phyloP scores from a whole-genome alignment of 208 protist species.

The Leishmania amazonensis region DNA sequence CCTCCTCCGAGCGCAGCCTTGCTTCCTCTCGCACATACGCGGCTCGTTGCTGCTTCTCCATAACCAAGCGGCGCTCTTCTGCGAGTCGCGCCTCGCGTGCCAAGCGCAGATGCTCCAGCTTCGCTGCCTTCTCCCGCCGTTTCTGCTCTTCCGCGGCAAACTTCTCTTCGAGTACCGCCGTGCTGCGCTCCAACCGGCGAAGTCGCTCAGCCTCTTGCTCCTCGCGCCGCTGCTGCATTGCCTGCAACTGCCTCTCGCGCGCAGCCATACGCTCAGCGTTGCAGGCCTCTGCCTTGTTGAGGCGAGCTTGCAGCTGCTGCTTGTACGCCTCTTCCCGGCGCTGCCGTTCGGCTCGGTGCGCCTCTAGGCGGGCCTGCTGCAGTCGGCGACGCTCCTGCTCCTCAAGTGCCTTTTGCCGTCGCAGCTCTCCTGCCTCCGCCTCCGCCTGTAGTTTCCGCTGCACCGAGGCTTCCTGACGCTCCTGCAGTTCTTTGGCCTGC shows the following conservation, averaged over 20 bases:
- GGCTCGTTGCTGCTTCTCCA: conserved; percentile 49
- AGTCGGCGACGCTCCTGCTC: conserved; percentile 37
- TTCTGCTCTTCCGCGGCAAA: conserved; percentile 39
- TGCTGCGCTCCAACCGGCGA: conserved; percentile 53
- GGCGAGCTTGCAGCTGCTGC: conserved; percentile 47
- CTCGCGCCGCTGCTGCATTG: conserved; percentile 34
- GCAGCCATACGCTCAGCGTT: conserved; percentile 56
- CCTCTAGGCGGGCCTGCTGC: conserved; percentile 55
- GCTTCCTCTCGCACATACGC: conserved; percentile 49
- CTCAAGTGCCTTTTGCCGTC: conserved; percentile 35
- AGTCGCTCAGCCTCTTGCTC: conserved; percentile 60
- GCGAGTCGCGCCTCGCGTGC: conserved; percentile 36
- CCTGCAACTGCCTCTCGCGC: conserved; percentile 38
- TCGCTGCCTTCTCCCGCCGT: conserved; percentile 54
- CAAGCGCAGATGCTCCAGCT: conserved; percentile 38
- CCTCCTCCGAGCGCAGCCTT: conserved; percentile 45
- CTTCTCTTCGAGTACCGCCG: conserved; percentile 44
- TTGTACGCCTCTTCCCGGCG: conserved; percentile 56
- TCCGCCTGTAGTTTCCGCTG: conserved; percentile 52
- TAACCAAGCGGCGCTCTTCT: conserved; percentile 45
- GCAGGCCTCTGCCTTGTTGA: conserved; percentile 51
- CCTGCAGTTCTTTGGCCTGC: conserved; percentile 48
- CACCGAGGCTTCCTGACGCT: conserved; percentile 41
- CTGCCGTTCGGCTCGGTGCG: conserved; percentile 44
- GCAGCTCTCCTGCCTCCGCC: conserved; percentile 38